Conservation (phyloP, 2,329 filamentous ascomycete genomes). For the Lachnellula cervina region DNA sequence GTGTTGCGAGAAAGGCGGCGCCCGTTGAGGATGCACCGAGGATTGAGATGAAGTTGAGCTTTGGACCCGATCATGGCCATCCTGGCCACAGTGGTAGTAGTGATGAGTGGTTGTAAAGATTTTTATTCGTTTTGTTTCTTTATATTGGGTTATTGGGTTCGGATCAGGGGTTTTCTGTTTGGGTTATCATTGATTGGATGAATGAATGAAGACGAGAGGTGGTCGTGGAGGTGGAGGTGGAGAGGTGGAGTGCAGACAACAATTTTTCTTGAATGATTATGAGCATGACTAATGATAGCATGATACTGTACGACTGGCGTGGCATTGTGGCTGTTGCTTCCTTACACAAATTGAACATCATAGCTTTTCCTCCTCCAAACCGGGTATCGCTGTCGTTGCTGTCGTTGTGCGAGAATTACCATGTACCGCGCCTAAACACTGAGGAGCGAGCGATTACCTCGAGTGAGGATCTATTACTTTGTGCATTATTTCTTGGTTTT, state of each 20-base stretch:
- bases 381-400: too few species aligned
- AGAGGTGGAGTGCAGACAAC: too few species aligned
- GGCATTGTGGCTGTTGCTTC: background rate
- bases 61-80: slow-evolving; percentile 9
- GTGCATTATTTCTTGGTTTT: too few species aligned
- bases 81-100: slow-evolving; percentile 4
- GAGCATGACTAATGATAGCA: slow-evolving; percentile 2
- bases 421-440: too few species aligned
- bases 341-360: slow-evolving; percentile 12
- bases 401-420: too few species aligned
- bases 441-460: too few species aligned
- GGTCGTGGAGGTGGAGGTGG: too few species aligned
- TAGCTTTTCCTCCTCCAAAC: background rate
- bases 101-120: slow-evolving; percentile 23
- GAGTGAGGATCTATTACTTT: too few species aligned
- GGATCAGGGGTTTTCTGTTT: background rate
- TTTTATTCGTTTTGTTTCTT: too few species aligned
- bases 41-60: slow-evolving; percentile 30
- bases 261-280: background rate
- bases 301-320: background rate
- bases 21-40: slow-evolving; percentile 22
- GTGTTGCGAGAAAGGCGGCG: slow-evolving; percentile 34
- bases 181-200: background rate
- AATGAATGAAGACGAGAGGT: background rate
- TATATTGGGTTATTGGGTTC: background rate